Conservation (phyloP, 768 basidiomycete species). For the Tricholoma flavovirens region DNA sequence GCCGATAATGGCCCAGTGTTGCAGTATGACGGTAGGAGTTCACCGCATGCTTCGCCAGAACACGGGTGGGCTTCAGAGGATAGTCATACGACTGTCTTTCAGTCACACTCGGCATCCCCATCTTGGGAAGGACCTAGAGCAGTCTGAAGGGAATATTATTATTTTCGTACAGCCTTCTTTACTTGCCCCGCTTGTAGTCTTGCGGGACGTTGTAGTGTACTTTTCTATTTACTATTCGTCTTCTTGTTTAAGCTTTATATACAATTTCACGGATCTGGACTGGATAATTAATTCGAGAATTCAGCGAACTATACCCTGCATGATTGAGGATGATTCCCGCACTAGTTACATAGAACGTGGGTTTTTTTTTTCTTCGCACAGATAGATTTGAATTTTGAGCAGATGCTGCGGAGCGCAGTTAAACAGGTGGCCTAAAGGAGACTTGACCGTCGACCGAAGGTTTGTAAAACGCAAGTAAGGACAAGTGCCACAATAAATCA, state of each 20-base stretch:
- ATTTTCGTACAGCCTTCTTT: conserved; percentile 2
- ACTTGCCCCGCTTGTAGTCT: not conserved
- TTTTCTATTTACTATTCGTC: conserved; percentile 2
- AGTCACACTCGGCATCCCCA: conserved; percentile 15
- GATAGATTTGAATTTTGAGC: no score
- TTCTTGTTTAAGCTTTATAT: conserved; percentile 7
- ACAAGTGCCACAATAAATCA: no score
- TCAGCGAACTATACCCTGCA: not conserved
- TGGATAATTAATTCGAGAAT: conserved; percentile 2
- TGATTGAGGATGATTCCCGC: conserved; percentile 2
- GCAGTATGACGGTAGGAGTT: conserved; percentile 12
- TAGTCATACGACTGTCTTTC: conserved; percentile 16
- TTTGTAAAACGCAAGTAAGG: no score
- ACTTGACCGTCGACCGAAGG: no score
- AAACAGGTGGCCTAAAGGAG: no score
- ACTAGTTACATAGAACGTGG: not conserved
- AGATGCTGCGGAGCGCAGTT: not conserved
- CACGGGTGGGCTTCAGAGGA: conserved; percentile 27
- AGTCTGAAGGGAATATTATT: conserved; percentile 24
- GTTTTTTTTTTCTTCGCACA: no score
- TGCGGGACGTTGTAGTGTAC: not conserved
- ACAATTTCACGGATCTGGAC: conserved; percentile 25
- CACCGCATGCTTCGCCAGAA: not conserved
- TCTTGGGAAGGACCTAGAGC: conserved; percentile 38
- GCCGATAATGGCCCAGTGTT: conserved; percentile 17